These are phyloP conservation scores for Cerioporus squamosus DNA, from an alignment of 1,284 basidiomycete genomes.

Conservation along the genomic window DNA sequence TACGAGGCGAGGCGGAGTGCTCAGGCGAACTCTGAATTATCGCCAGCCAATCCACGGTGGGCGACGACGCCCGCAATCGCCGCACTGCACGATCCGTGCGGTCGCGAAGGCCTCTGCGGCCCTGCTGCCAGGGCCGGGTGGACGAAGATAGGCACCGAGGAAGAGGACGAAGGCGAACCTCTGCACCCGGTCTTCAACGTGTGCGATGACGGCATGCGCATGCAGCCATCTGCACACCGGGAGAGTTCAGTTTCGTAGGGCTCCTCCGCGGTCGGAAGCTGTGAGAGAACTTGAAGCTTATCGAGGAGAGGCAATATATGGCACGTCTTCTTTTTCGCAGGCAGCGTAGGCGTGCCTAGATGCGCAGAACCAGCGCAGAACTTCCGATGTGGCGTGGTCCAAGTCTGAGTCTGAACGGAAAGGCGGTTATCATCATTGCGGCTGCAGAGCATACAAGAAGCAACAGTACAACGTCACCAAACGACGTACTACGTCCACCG, in stretches of 20 bases:
- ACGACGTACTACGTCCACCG: constrained; percentile 21
- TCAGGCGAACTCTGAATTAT: constrained; percentile 13
- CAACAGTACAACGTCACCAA: constrained; percentile 22
- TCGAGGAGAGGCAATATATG: constrained; percentile 1
- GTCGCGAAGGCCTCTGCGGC: no score
- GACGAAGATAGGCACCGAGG: neutral
- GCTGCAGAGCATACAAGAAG: neutral
- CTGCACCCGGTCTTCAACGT: neutral
- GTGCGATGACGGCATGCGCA: neutral
- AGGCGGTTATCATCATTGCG: constrained; percentile 11
- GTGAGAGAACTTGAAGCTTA: constrained; percentile 4
- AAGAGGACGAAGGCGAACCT: neutral
- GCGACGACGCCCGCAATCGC: neutral
- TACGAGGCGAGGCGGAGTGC: no score
- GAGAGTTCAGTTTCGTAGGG: no score
- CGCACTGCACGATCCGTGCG: neutral
- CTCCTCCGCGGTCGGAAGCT: neutral
- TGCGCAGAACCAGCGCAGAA: no score
- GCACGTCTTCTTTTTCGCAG: constrained; percentile 7
- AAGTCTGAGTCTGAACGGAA: neutral
- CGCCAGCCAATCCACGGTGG: constrained; percentile 2
- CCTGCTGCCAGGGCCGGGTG: neutral
- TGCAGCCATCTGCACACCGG: no score
- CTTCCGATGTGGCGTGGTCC: no score
- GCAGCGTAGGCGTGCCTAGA: no score